These are phyloP conservation scores for Eleusine indica DNA, from an alignment of 176 grass and related monocot genomes.

Conservation along the genomic window DNA sequence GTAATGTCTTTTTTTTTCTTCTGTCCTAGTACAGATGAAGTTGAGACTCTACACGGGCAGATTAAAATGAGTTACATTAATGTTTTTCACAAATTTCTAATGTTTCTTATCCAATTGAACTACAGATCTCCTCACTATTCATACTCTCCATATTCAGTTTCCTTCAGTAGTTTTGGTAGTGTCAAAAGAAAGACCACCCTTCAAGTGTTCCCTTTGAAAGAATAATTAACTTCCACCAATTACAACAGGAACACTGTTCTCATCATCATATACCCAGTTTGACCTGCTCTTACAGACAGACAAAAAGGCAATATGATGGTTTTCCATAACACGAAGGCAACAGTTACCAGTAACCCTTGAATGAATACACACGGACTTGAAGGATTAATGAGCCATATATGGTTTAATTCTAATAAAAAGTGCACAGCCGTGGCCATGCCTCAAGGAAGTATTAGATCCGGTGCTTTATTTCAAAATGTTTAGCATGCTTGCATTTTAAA, in stretches of 20 bases:
- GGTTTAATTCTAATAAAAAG: background rate
- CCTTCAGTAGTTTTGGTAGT: background rate
- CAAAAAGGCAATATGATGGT: background rate
- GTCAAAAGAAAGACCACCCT: conserved; percentile 1
- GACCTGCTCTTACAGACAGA: background rate
- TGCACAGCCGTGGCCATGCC: background rate
- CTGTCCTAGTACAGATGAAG: background rate
- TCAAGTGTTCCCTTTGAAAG: background rate
- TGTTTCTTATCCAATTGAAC: background rate
- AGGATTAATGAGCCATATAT: background rate
- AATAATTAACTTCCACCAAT: background rate
- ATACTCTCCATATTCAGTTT: conserved; percentile 19
- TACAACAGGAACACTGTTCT: background rate
- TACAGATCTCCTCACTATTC: background rate
- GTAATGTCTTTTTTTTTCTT: background rate
- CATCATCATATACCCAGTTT: conserved; percentile 5
- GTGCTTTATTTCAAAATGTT: background rate
- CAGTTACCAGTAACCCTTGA: background rate
- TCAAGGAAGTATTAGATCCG: background rate
- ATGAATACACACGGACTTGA: conserved; percentile 1
- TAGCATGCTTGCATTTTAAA: background rate
- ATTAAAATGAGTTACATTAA: background rate
- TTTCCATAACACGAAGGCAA: background rate
- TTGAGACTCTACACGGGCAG: background rate
- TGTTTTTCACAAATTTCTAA: background rate